These are phyloP conservation scores for Reutealis trisperma DNA, from an alignment of 345 rosid genomes.

Conservation along the genomic window DNA sequence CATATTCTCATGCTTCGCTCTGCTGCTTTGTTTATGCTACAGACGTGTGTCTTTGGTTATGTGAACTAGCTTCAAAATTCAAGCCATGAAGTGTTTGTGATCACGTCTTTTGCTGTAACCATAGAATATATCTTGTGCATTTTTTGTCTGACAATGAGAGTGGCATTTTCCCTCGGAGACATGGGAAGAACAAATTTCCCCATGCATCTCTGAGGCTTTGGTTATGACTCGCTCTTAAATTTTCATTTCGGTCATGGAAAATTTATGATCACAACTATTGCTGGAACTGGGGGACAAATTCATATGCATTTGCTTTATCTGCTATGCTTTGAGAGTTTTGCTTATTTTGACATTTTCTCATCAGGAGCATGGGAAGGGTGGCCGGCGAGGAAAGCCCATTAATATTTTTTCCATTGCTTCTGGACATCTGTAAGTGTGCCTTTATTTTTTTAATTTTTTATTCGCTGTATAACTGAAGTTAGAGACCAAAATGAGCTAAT, in stretches of 20 bases:
- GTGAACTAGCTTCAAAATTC: neutral
- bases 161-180: constrained; percentile 40
- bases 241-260: neutral
- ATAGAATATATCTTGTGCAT: neutral
- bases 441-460: constrained; percentile 3
- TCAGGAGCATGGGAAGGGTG: constrained; percentile 67
- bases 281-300: neutral
- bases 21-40: neutral
- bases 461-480: neutral
- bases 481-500: neutral
- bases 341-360: constrained; percentile 18
- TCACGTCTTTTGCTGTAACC: neutral
- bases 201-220: neutral
- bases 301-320: neutral
- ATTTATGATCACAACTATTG: neutral
- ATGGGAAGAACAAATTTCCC: constrained; percentile 22
- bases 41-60: neutral
- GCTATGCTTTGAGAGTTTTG: neutral
- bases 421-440: constrained; percentile 85
- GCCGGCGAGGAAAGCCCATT: constrained; percentile 74
- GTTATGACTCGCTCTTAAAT: neutral
- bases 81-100: neutral
- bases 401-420: constrained; percentile 96
- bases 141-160: neutral
- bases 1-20: neutral